phyloP scores from a whole-genome alignment of 2,329 filamentous ascomycete genomes.

The Alternaria conjuncta region DNA sequence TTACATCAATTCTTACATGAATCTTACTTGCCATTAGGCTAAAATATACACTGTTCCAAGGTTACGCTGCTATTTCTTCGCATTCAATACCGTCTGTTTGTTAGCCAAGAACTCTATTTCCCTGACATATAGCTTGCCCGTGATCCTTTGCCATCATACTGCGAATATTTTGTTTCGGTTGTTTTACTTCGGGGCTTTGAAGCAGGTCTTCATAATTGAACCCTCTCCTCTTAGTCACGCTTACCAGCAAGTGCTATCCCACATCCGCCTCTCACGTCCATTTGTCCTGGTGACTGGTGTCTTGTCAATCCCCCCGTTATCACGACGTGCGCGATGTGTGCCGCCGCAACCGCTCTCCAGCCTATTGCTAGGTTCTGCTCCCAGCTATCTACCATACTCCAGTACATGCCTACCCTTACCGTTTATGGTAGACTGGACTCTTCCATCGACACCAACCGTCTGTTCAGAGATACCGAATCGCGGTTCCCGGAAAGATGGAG shows the following conservation, averaged over 20 bases:
- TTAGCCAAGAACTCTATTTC: background rate
- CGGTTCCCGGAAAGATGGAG: background rate
- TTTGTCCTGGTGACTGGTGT: background rate
- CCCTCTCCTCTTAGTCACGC: background rate
- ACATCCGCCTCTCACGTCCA: background rate
- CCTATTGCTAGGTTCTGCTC: background rate
- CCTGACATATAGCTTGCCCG: background rate
- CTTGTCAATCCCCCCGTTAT: background rate
- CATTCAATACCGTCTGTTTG: background rate
- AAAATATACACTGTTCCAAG: background rate
- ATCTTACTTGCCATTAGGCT: background rate
- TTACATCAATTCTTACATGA: background rate
- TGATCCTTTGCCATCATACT: background rate
- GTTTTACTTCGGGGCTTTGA: no score
- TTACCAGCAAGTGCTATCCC: background rate
- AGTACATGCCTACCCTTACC: background rate
- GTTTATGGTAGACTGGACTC: background rate
- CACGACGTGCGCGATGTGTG: background rate
- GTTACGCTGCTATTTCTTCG: background rate
- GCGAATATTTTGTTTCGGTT: background rate
- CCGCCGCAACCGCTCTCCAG: background rate
- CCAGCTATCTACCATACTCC: background rate
- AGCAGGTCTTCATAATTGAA: no score
- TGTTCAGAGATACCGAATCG: background rate
- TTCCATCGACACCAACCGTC: background rate